Base-by-base conservation (phyloP, 441 rosid species). In the Corymbia calophylla region DNA sequence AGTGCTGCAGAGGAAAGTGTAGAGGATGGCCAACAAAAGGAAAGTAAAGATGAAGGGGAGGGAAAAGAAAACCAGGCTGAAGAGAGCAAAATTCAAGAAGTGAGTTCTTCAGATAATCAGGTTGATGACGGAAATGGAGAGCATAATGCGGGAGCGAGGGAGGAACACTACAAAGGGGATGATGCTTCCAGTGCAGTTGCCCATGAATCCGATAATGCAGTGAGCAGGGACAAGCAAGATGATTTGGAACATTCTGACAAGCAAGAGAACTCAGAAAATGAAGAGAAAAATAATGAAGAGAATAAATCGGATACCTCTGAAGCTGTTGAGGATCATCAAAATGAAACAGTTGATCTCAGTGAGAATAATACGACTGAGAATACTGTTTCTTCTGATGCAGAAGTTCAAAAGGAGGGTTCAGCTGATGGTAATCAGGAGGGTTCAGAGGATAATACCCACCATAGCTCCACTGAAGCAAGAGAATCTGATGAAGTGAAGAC, bases 101-200 rank as follows among this genome's bases (percentile, higher is more conserved):
- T 91, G 31, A 90, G 91, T 89, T 87, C 94, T 15, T 87, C 89
- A 53, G 93, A 93, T 60, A 92, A 91, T 88, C 94, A 93, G 53
- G 92, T 87, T 80, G 88, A 80, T 70, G 96, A 93, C 90, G 96
- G 91, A 86, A 93, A 92, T 90, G 95, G 92, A 51, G 87, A 82
- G 73, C 93, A 84, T 70, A 92, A 84, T 90, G 96, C 95, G 88
- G 95, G 93, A 92, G 96, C 97, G 49, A 95, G 99, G 91, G 99
- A 95, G 93, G 94, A 92, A 91, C 94, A 96, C 90, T 97, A 97
- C 93, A 95, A 96, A 51, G 98, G 98, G 82, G 97, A 97, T 92
- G 97, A 95, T 96, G 98, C 99, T 60, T 97, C 98, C n/a, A 96
- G 99, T 56, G 97, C 96, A 90, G 98, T 96, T 19, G 96, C 91